phyloP scores from a whole-genome alignment of 2,329 filamentous ascomycete species.

The Clonostachys rosea region DNA sequence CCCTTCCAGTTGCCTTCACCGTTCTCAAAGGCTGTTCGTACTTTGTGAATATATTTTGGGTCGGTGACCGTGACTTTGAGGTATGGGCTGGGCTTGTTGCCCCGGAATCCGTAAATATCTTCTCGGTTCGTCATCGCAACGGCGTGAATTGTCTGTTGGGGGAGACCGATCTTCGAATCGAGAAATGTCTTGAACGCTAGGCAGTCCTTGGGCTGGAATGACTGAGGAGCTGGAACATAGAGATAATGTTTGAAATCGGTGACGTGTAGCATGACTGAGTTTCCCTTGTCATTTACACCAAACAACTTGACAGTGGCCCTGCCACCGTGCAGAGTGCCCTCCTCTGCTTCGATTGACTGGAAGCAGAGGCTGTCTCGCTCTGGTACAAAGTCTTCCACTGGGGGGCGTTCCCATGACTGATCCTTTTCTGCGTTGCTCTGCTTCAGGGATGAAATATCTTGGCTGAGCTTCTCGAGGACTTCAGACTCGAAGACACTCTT shows the following conservation, averaged over 20 bases:
- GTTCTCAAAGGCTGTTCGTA: slow-evolving; percentile 71
- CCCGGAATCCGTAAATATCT: slow-evolving; percentile 91
- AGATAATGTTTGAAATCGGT: slow-evolving; percentile 96
- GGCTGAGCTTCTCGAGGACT: slow-evolving; percentile 91
- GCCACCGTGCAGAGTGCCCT: slow-evolving; percentile 76
- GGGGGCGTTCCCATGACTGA: slow-evolving; percentile 77
- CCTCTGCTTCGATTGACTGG: slow-evolving; percentile 93
- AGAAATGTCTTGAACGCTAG: slow-evolving; percentile 74
- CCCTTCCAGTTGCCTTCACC: slow-evolving; percentile 84
- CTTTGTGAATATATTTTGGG: slow-evolving; percentile 73
- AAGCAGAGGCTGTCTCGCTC: slow-evolving; percentile 72
- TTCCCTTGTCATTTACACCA: slow-evolving; percentile 77
- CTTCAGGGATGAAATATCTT: slow-evolving; percentile 84
- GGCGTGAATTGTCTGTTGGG: slow-evolving; percentile 70
- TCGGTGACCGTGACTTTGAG: slow-evolving; percentile 91
- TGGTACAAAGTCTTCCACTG: slow-evolving; percentile 46
- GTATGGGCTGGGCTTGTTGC: slow-evolving; percentile 87
- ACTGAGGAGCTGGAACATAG: slow-evolving; percentile 82
- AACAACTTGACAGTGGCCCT: slow-evolving; percentile 83
- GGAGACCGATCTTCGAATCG: slow-evolving; percentile 71
- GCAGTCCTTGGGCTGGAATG: slow-evolving; percentile 76
- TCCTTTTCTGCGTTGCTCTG: slow-evolving; percentile 87
- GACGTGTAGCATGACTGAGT: slow-evolving; percentile 93
- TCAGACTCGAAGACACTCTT: slow-evolving; percentile 94
- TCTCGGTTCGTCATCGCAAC: slow-evolving; percentile 81